Evolutionary conservation across 495 filamentous ascomycete species (phyloP).

Genomic region (Pyronema domesticum): DNA sequence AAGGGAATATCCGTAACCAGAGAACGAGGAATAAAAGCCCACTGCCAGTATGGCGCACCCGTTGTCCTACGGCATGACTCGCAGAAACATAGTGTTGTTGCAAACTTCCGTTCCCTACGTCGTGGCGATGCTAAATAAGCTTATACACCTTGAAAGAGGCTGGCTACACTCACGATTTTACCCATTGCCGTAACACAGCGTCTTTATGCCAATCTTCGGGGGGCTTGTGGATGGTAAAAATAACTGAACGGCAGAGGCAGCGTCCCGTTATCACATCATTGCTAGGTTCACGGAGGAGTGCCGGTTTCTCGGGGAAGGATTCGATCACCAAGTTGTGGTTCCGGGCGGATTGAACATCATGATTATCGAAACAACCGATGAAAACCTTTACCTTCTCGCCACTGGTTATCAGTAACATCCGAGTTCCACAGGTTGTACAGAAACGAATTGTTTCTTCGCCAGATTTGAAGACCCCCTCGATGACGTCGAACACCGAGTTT

Average conservation of each 20-base stretch:
- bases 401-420: background rate
- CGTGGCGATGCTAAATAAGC: background rate
- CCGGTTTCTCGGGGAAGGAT: background rate
- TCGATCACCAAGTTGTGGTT: background rate
- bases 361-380: background rate
- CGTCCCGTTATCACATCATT: background rate
- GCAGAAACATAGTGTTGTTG: constrained; percentile 12
- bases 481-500: background rate
- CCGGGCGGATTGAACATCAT: no score
- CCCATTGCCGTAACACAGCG: background rate
- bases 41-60: constrained; percentile 11
- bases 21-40: constrained; percentile 8
- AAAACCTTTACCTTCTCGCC: background rate
- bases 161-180: background rate
- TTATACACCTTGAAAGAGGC: background rate
- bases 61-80: constrained; percentile 8
- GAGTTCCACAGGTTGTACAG: background rate
- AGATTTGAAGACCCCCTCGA: background rate
- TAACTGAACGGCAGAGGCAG: background rate
- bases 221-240: background rate
- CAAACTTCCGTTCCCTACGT: constrained; percentile 1
- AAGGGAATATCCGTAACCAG: background rate
- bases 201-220: background rate
- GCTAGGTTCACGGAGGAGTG: background rate
- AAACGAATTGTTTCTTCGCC: background rate